Evolutionary conservation across 495 filamentous ascomycete genomes (phyloP).

Genomic region (Amphirosellinia nigrospora): DNA sequence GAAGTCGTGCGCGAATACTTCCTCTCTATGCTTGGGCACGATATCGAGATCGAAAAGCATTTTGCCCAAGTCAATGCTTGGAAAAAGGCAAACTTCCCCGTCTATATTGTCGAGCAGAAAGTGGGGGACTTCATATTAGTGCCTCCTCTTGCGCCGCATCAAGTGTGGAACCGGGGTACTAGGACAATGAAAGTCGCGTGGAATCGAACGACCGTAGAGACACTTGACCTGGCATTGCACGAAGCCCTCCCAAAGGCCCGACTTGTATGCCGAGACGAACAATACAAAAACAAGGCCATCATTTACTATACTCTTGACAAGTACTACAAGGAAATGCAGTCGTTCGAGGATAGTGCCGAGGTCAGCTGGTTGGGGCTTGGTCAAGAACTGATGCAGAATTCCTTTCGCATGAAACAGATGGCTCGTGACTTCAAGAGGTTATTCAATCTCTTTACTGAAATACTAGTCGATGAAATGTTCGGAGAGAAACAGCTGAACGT

Average conservation of each 20-base stretch:
- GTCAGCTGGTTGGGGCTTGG: slow-evolving; percentile 49
- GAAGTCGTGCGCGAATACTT: slow-evolving; percentile 90
- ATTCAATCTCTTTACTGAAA: slow-evolving; percentile 74
- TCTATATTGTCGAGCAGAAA: slow-evolving; percentile 90
- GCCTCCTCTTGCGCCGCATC: slow-evolving; percentile 94
- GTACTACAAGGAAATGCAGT: slow-evolving; percentile 70
- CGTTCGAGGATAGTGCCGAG: slow-evolving; percentile 53
- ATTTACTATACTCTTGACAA: slow-evolving; percentile 82
- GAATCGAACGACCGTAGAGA: slow-evolving; percentile 96
- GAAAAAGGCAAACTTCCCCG: slow-evolving; percentile 89
- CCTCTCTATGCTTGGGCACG: slow-evolving; percentile 86
- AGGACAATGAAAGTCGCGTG: slow-evolving; percentile 96
- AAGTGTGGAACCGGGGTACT: slow-evolving; percentile 97
- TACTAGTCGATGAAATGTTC: slow-evolving; percentile 87
- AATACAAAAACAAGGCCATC: slow-evolving; percentile 98
- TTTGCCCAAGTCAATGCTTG: slow-evolving; percentile 94
- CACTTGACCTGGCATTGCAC: slow-evolving; percentile 79
- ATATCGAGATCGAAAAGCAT: slow-evolving; percentile 94
- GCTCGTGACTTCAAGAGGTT: slow-evolving; percentile 79
- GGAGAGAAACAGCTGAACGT: slow-evolving; percentile 66
- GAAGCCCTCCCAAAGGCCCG: slow-evolving; percentile 87
- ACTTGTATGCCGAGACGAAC: slow-evolving; percentile 95
- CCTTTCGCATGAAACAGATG: slow-evolving; percentile 68
- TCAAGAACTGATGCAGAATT: slow-evolving; percentile 53
- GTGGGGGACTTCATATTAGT: slow-evolving; percentile 95